Conservation (phyloP, 495 filamentous ascomycete genomes). For the Physcia stellaris region DNA sequence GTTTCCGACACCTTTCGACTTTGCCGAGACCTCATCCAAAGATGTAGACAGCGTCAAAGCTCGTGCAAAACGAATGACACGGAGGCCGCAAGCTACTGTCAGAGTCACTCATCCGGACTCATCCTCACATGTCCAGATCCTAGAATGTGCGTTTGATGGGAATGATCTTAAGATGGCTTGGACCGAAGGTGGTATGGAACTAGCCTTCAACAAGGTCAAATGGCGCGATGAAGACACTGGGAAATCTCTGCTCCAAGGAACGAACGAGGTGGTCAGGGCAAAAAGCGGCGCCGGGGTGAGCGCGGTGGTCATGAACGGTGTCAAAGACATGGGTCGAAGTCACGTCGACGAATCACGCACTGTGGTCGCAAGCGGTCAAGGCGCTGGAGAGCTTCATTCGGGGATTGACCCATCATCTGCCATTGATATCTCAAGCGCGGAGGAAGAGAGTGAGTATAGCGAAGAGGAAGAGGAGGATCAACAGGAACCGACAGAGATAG, state of each 20-base stretch:
- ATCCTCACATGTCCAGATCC: constrained; percentile 27
- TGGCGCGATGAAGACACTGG: constrained; percentile 37
- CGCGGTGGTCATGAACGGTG: constrained; percentile 39
- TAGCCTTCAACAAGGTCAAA: constrained; percentile 39
- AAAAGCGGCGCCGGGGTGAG: constrained; percentile 31
- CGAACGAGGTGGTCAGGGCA: constrained; percentile 30
- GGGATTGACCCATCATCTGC: constrained; percentile 19
- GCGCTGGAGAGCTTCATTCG: constrained; percentile 11
- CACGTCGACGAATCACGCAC: constrained; percentile 64
- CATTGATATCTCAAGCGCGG: constrained; percentile 44
- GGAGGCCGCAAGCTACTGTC: constrained; percentile 35
- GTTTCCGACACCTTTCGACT: constrained; percentile 40
- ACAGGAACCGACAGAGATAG: constrained; percentile 9
- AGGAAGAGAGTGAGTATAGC: constrained; percentile 23
- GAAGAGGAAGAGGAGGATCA: constrained; percentile 26
- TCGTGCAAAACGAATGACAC: constrained; percentile 34
- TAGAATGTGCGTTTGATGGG: constrained; percentile 34
- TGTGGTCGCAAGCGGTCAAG: constrained; percentile 35
- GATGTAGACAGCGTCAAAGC: constrained; percentile 27
- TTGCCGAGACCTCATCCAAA: constrained; percentile 19
- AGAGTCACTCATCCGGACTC: constrained; percentile 36
- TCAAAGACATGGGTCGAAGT: constrained; percentile 42
- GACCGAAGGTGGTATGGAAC: constrained; percentile 41
- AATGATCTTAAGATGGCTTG: constrained; percentile 36
- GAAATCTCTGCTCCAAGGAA: constrained; percentile 30